Evolutionary conservation across 495 filamentous ascomycete species (phyloP), one percentile per base, ranked within the genome.

Genomic region (Ascodesmis nigricans): DNA sequence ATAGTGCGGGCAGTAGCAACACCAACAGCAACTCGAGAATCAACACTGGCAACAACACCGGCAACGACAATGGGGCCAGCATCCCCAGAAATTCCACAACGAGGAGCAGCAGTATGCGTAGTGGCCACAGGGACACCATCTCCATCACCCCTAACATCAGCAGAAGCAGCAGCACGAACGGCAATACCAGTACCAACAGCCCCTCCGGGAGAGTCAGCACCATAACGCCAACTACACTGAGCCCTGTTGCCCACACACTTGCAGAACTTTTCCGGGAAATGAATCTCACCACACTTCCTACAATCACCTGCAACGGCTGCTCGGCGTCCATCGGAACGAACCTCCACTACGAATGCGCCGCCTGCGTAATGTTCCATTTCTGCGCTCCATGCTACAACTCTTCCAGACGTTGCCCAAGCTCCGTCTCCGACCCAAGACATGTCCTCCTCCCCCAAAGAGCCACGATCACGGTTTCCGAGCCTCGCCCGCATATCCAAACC

Each of bases 291-390:
- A 19, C 1, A 26, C 27, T 23, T 14, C 21, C 2, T 21, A 35
- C 3, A 14, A 29, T 37, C 17, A 30, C 11, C 2, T 37, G 35
- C 27, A 26, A 37, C 15, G 5, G 11, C 5, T 37, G 35, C 15
- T 3, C 10, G 5, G 6, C 2, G 6, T 6, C 8, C 14, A 6
- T 37, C 2, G 18, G 30, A 10, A 37, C 26, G n/a, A 7, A 6
- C 5, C 3, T 37, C 3, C 35, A 37, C 20, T 37, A 37, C 17
- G 35, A 37, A 18, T 37, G 35, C 35, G 13, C 7, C 2, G 3
- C 1, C 24, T 37, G 35, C 24, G 1, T 5, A 4, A 24, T 30
- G 4, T 37, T 26, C 24, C 35, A 37, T 23, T 4, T 37, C 17
- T 37, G 35, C 13, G 3, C 18, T 3, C 1, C 2, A 13, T 37